Conservation (phyloP, 208 protist species). For the Crithidia bombi region DNA sequence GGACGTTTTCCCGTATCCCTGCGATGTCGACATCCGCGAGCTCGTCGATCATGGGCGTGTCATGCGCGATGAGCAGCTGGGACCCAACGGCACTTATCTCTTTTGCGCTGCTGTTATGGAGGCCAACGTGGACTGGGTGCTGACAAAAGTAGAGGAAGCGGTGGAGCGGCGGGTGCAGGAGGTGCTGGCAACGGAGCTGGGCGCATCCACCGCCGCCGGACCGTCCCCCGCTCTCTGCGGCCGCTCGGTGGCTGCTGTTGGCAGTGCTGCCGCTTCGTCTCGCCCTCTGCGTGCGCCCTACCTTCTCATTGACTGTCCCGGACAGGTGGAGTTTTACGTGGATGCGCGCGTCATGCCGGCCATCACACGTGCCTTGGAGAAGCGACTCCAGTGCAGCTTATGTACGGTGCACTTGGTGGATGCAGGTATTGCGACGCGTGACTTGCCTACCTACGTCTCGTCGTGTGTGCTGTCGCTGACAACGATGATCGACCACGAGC, state of each 20-base stretch:
- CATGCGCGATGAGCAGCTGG: conserved; percentile 94
- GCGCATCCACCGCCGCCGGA: background rate
- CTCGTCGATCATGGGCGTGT: conserved; percentile 90
- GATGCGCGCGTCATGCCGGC: conserved; percentile 90
- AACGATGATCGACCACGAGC: conserved; percentile 96
- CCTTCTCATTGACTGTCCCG: conserved; percentile 98
- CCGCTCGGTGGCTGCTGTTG: background rate
- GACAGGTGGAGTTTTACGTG: conserved; percentile 99
- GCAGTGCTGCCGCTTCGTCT: background rate
- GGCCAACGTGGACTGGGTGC: conserved; percentile 74
- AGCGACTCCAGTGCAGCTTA: conserved; percentile 71
- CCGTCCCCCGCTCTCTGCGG: background rate
- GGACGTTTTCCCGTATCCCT: conserved; percentile 92
- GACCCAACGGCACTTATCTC: conserved; percentile 98
- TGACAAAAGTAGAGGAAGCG: conserved; percentile 60
- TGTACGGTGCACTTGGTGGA: conserved; percentile 96
- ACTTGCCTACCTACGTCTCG: conserved; percentile 96
- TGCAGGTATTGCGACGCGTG: conserved; percentile 92
- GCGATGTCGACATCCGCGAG: conserved; percentile 93
- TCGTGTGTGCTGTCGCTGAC: conserved; percentile 94
- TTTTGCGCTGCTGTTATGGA: conserved; percentile 97
- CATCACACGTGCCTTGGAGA: conserved; percentile 80
- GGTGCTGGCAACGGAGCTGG: conserved; percentile 41
- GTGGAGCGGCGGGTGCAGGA: conserved; percentile 67
- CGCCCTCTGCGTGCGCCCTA: conserved; percentile 68